Conservation (phyloP, 176 grass and related monocot genomes). For the Eragrostis nindensis region DNA sequence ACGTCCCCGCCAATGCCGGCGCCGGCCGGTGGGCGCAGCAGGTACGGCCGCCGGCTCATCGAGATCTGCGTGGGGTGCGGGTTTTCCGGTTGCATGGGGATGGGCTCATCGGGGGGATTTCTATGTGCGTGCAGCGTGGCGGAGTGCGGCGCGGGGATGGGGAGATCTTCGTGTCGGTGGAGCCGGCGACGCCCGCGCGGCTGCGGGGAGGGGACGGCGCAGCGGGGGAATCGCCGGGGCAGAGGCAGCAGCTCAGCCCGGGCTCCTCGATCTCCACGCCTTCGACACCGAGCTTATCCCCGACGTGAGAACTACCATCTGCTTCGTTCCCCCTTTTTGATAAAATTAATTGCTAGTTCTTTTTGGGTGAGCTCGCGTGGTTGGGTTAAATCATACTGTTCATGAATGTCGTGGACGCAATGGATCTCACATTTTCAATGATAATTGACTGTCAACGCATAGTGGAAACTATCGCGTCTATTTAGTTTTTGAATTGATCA, state of each 20-base stretch:
- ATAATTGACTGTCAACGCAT: background rate
- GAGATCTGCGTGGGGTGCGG: conserved; percentile 44
- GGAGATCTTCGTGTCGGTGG: conserved; percentile 77
- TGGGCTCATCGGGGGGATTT: background rate
- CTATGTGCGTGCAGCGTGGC: conserved; percentile 45
- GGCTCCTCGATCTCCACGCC: conserved; percentile 90
- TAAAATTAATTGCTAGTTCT: conserved; percentile 14
- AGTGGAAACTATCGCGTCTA: background rate
- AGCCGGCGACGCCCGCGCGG: conserved; percentile 65
- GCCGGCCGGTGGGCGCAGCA: conserved; percentile 65
- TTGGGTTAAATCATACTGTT: conserved; percentile 26
- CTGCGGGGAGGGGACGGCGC: conserved; percentile 48
- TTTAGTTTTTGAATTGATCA: conserved; percentile 21
- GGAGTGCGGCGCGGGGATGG: conserved; percentile 67
- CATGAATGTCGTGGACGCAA: background rate
- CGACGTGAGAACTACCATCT: conserved; percentile 57
- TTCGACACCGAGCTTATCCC: conserved; percentile 92
- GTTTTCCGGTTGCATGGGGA: background rate
- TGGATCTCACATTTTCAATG: conserved; percentile 35
- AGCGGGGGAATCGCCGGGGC: conserved; percentile 50
- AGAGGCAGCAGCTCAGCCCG: conserved; percentile 76
- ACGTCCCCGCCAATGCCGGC: conserved; percentile 52
- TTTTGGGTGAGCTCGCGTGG: conserved; percentile 21
- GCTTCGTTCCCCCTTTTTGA: background rate
- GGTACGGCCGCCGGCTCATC: conserved; percentile 23